Conservation (phyloP, 2,329 filamentous ascomycete species). For the Aspergillaceae sp. region DNA sequence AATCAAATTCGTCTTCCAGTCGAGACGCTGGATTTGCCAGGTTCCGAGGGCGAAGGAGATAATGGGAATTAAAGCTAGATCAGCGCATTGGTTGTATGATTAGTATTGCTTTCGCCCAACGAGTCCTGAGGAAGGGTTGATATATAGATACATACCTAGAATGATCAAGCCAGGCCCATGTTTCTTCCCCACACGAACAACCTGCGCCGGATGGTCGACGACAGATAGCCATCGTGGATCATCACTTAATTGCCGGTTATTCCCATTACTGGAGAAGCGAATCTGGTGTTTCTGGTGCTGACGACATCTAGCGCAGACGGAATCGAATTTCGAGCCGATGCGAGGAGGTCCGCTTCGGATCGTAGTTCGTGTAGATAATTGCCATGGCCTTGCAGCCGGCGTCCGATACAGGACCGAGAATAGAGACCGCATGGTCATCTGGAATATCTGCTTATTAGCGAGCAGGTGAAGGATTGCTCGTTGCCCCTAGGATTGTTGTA, state of each 20-base stretch:
- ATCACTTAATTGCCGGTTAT: slow-evolving; percentile 52
- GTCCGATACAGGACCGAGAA: slow-evolving; percentile 20
- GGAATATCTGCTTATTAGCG: too few species aligned
- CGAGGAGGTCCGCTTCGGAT: slow-evolving; percentile 7
- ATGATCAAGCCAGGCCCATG: slow-evolving; percentile 77
- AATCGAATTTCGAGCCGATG: slow-evolving; percentile 17
- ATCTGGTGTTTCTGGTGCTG: slow-evolving; percentile 30
- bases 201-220: slow-evolving; percentile 72
- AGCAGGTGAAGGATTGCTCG: too few species aligned
- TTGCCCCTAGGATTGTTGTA: too few species aligned
- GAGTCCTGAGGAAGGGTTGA: background rate
- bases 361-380: slow-evolving; percentile 11
- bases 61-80: slow-evolving; percentile 67
- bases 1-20: slow-evolving; percentile 89
- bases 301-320: slow-evolving; percentile 29
- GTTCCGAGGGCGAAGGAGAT: slow-evolving; percentile 85
- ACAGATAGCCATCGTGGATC: slow-evolving; percentile 75
- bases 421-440: slow-evolving; percentile 18
- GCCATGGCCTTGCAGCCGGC: slow-evolving; percentile 13
- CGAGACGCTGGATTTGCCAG: slow-evolving; percentile 89
- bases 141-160: slow-evolving; percentile 46
- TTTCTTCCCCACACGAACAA: slow-evolving; percentile 64
- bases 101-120: background rate
- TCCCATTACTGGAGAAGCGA: slow-evolving; percentile 23
- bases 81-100: background rate